phyloP scores from a whole-genome alignment of 2,329 filamentous ascomycete species.

The Trichoderma atrobrunneum region DNA sequence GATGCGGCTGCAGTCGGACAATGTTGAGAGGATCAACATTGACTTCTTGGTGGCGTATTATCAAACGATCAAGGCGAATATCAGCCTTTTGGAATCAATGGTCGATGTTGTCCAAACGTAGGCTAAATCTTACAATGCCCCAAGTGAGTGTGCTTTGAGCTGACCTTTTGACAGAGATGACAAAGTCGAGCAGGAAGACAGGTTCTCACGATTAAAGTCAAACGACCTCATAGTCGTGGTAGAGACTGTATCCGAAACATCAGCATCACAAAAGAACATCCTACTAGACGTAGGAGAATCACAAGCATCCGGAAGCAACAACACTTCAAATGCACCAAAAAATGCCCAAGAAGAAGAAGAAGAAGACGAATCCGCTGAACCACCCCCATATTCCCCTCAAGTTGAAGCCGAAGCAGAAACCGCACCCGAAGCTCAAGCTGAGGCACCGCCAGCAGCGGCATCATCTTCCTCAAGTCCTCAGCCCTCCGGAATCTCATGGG shows the following conservation, averaged over 20 bases:
- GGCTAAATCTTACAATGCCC: neutral
- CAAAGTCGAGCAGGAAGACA: constrained; percentile 28
- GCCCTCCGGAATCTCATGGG: constrained; percentile 23
- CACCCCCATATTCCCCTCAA: constrained; percentile 27
- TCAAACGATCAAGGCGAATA: constrained; percentile 18
- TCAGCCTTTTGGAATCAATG: constrained; percentile 25
- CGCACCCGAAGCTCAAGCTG: neutral
- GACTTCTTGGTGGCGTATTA: constrained; percentile 28
- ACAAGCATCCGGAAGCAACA: neutral
- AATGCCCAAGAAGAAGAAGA: constrained; percentile 17
- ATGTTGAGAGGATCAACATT: constrained; percentile 25
- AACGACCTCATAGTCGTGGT: constrained; percentile 25
- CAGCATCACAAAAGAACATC: constrained; percentile 23
- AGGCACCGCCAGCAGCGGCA: neutral
- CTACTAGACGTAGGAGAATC: constrained; percentile 1
- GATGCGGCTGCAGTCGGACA: constrained; percentile 31
- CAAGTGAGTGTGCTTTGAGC: neutral
- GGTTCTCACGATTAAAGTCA: constrained; percentile 23
- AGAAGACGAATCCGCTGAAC: constrained; percentile 16
- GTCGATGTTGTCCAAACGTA: constrained; percentile 27
- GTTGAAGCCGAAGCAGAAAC: neutral
- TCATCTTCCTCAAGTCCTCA: constrained; percentile 18
- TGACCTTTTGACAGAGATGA: neutral
- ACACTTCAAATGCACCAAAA: constrained; percentile 21
- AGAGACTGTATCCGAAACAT: constrained; percentile 22